These are phyloP conservation scores for Solanum chilense DNA, from an alignment of 257 asterid genomes.

Conservation along the genomic window DNA sequence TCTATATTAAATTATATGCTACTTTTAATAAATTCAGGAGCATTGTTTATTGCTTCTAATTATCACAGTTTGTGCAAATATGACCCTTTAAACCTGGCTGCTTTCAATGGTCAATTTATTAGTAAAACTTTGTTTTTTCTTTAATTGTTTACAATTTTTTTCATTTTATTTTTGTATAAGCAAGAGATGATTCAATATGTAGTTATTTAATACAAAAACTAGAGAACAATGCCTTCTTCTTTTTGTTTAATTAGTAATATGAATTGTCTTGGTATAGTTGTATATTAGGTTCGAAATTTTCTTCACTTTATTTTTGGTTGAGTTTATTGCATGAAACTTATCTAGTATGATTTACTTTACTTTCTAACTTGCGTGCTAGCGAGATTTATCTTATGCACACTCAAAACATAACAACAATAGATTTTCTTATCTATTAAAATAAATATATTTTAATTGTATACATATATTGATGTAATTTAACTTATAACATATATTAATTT, in stretches of 20 bases:
- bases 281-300: no score
- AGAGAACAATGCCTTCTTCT: not conserved
- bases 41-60: not conserved
- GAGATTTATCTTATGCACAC: no score
- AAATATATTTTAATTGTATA: no score
- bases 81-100: not conserved
- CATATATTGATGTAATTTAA: not conserved
- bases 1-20: not conserved
- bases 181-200: not conserved
- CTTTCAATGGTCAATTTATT: not conserved
- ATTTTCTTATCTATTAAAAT: not conserved
- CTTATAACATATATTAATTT: no score
- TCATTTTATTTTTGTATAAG: not conserved
- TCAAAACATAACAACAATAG: no score
- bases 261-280: not conserved
- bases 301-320: rapidly evolving
- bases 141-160: not conserved
- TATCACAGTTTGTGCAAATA: not conserved
- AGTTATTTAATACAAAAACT: not conserved
- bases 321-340: no score
- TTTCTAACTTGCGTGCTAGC: not conserved
- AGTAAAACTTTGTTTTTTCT: not conserved
- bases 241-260: no score
- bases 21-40: not conserved
- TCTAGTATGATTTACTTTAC: not conserved